Percentiles rank a stretch among this genome's conserved stretches.
phyloP scores from a whole-genome alignment of 331 rosid species.

The Malus hybrid region DNA sequence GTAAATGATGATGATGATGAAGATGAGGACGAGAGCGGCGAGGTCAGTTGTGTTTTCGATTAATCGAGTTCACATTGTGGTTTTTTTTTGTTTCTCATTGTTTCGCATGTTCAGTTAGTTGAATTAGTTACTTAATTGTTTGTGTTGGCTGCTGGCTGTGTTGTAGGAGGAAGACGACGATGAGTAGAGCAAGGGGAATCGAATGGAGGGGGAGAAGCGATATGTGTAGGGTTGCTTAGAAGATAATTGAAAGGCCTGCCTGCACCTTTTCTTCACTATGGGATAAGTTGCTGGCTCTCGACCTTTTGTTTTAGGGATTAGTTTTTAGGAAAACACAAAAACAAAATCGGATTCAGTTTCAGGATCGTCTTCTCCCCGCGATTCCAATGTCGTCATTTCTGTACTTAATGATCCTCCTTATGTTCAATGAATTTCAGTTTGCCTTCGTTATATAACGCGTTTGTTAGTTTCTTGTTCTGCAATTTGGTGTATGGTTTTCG shows the following conservation, averaged over 20 bases:
- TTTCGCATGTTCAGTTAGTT: not conserved
- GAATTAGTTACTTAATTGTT: not conserved
- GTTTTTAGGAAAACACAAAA: conserved; percentile 1
- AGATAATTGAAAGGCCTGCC: not conserved
- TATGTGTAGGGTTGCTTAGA: conserved; percentile 10
- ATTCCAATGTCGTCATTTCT: conserved; percentile 10
- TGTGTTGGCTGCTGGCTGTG: not conserved
- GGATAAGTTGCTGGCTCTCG: conserved; percentile 3
- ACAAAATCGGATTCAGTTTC: conserved; percentile 9
- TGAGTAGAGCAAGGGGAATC: conserved; percentile 15
- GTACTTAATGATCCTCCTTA: conserved; percentile 20
- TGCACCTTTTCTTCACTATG: not conserved
- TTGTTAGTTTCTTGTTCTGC: not conserved
- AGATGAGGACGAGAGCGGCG: conserved; percentile 57
- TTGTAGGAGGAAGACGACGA: conserved; percentile 75
- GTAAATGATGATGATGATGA: conserved; percentile 83
- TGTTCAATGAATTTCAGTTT: conserved; percentile 5
- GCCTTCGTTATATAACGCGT: not conserved
- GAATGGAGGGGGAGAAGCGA: not conserved
- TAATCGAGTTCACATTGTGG: not conserved
- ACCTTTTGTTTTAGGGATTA: conserved; percentile 1
- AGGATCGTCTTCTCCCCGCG: not conserved
- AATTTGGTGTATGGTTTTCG: not conserved
- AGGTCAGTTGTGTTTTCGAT: not conserved
- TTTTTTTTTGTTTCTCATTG: not conserved